phyloP scores from a whole-genome alignment of 2,329 filamentous ascomycete genomes.

The Tolypocladium nubicola region DNA sequence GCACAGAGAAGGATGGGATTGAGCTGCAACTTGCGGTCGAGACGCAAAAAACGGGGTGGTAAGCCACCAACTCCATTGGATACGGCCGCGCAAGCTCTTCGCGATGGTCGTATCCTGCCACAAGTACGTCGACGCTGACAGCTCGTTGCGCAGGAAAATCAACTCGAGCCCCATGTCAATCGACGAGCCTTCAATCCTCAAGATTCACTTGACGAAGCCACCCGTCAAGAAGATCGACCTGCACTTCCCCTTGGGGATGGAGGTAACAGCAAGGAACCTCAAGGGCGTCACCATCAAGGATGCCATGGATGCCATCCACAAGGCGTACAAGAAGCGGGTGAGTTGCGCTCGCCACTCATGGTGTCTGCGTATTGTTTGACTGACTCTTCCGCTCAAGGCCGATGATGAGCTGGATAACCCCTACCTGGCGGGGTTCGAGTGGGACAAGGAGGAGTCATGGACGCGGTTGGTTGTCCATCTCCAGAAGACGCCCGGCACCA shows the following conservation, averaged over 20 bases:
- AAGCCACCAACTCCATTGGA: constrained; percentile 23
- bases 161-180: constrained; percentile 72
- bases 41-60: constrained; percentile 85
- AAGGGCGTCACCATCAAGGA: constrained; percentile 98
- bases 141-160: constrained; percentile 61
- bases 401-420: constrained; percentile 86
- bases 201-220: constrained; percentile 68
- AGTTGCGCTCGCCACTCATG: constrained; percentile 14
- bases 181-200: constrained; percentile 77
- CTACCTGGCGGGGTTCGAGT: constrained; percentile 90
- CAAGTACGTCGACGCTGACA: not conserved
- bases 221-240: constrained; percentile 91
- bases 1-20: constrained; percentile 60
- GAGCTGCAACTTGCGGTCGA: constrained; percentile 66
- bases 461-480: constrained; percentile 80
- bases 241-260: constrained; percentile 77
- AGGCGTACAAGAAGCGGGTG: constrained; percentile 94
- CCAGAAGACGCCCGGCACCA: constrained; percentile 53
- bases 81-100: not conserved
- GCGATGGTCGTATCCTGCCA: not conserved
- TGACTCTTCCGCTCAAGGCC: constrained; percentile 38
- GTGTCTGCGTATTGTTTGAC: not conserved
- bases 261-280: constrained; percentile 81
- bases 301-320: constrained; percentile 88
- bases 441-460: constrained; percentile 89